These are phyloP conservation scores for Gnetum montanum DNA, from an alignment of 75 land plant genomes.

Conservation along the genomic window DNA sequence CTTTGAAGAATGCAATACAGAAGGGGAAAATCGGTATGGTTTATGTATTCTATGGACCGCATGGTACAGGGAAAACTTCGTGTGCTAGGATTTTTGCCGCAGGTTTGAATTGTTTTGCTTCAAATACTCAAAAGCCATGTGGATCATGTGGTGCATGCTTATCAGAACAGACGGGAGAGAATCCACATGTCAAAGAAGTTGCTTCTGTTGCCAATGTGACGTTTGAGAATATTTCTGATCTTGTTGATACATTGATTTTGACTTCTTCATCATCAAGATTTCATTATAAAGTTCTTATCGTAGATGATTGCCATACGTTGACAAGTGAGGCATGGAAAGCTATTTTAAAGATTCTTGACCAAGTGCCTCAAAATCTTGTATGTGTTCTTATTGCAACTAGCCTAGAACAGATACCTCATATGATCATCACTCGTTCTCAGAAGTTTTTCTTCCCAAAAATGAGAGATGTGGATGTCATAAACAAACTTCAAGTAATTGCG, in stretches of 20 bases:
- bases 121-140: constrained; percentile 69
- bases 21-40: constrained; percentile 65
- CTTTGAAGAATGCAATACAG: constrained; percentile 65
- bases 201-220: constrained; percentile 47
- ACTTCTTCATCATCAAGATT: constrained; percentile 15
- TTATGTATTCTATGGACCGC: constrained; percentile 94
- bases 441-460: constrained; percentile 83
- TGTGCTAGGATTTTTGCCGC: constrained; percentile 88
- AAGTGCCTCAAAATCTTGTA: constrained; percentile 70
- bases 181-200: constrained; percentile 51
- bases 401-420: constrained; percentile 80
- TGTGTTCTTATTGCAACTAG: constrained; percentile 62
- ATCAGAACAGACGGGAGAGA: constrained; percentile 42
- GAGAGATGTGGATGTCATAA: constrained; percentile 75
- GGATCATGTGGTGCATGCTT: constrained; percentile 71
- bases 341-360: constrained; percentile 70
- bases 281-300: constrained; percentile 60
- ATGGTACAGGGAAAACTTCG: constrained; percentile 90
- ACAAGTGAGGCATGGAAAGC: constrained; percentile 71
- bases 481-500: constrained; percentile 59
- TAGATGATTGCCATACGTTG: constrained; percentile 77
- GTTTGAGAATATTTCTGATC: constrained; percentile 36
- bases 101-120: constrained; percentile 68
- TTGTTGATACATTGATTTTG: constrained; percentile 23
- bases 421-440: constrained; percentile 74